phyloP scores from a whole-genome alignment of 495 filamentous ascomycete genomes.

The Aspergillus diversus region DNA sequence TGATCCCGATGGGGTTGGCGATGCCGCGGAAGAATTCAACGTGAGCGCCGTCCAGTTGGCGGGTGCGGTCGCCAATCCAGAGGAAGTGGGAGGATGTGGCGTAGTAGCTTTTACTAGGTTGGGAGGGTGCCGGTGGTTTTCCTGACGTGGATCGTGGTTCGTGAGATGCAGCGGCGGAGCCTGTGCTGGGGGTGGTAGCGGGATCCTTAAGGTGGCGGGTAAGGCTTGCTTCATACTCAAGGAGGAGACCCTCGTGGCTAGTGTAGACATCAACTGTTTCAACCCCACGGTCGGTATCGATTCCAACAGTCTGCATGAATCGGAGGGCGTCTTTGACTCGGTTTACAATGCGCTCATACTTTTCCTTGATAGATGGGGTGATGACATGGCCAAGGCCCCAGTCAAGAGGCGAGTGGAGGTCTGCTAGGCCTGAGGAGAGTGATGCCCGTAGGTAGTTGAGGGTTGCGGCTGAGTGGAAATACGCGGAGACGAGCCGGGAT shows the following conservation, averaged over 20 bases:
- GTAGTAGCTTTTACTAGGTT: constrained; percentile 58
- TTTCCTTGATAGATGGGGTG: constrained; percentile 76
- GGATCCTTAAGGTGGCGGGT: constrained; percentile 77
- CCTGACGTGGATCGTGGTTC: constrained; percentile 1
- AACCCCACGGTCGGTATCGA: constrained; percentile 79
- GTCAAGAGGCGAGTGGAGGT: constrained; percentile 90
- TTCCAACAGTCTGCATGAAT: constrained; percentile 95
- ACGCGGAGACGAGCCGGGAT: constrained; percentile 80
- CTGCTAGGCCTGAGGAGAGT: constrained; percentile 85
- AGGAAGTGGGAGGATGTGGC: constrained; percentile 96
- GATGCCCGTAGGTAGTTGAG: constrained; percentile 89
- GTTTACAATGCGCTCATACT: constrained; percentile 80
- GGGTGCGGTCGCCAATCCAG: constrained; percentile 96
- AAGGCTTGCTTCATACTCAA: constrained; percentile 91
- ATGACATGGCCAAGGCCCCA: constrained; percentile 95
- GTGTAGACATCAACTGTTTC: constrained; percentile 96
- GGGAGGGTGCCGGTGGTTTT: constrained; percentile 12
- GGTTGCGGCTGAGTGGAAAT: constrained; percentile 93
- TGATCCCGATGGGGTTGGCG: constrained; percentile 93
- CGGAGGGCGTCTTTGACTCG: constrained; percentile 88
- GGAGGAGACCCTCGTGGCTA: constrained; percentile 89
- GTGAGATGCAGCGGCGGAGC: constrained; percentile 14
- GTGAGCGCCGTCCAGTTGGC: constrained; percentile 89
- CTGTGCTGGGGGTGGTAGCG: constrained; percentile 16
- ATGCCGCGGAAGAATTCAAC: constrained; percentile 97